Evolutionary conservation across 169 alveolate genomes (phyloP), one percentile per base, ranked within the genome.

Genomic region (Fabrea salina): DNA sequence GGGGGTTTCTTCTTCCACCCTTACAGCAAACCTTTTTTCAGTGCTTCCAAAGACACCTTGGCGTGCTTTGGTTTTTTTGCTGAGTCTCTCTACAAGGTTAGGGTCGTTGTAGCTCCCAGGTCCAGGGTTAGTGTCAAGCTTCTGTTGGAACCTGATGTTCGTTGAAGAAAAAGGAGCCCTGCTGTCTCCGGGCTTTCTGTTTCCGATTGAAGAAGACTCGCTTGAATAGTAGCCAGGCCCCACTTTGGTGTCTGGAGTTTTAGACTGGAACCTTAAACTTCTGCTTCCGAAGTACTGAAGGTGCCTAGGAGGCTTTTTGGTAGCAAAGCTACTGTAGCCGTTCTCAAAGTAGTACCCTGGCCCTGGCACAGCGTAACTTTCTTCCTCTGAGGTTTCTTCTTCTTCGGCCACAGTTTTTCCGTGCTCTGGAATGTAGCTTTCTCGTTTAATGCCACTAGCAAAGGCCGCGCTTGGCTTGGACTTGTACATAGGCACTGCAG

Each of bases 1-100:
- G 8, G 78, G 78, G 37, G 40, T 27, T 13, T 41, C 37, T 3
- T 67, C 33, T 16, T 40, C 39, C 11, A 16, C 13, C 8, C 25
- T 16, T 11, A 13, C 40, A 13, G 22, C 61, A 67, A 89, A 89
- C 59, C 95, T 78, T 70, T 59, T 66, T 61, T 85, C 86, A 13
- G 86, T 86, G n/a, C 89, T 47, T 13, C 92, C 95, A 82, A 89
- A 86, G n/a, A 83, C 91, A 0, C 89, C 90, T 43, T 89, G 19
- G n/a, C 43, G 79, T 82, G 4, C 89, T 84, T 85, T 80, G 64
- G 2, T 79, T 76, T 58, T 86, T 86, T 67, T 67, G 39, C 40
- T 43, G 16, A 0, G 8, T 67, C 13, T 13, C 13, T 16, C 27
- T 54, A 13, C 27, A 54, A 7, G 11, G 53, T 44, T 11, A 54